Conservation (phyloP, 1,284 basidiomycete species). For the Coniophora puteana region DNA sequence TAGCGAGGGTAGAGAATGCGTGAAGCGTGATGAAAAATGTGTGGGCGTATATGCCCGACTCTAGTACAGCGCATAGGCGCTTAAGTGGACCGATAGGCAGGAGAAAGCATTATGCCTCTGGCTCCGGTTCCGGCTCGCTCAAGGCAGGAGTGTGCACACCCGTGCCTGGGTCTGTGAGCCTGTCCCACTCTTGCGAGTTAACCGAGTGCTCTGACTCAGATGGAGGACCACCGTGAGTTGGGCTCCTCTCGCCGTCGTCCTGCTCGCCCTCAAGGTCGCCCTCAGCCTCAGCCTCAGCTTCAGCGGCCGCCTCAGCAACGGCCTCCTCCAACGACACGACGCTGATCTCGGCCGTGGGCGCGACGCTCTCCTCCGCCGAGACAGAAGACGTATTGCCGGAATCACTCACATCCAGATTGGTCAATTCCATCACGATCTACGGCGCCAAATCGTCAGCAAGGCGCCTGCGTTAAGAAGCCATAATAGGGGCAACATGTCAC, state of each 20-base stretch:
- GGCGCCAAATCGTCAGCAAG: conserved; percentile 8
- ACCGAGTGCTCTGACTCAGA: too few species aligned
- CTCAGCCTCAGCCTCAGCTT: too few species aligned
- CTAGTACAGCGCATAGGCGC: conserved; percentile 28
- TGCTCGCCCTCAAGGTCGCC: too few species aligned
- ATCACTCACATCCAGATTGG: conserved; percentile 89
- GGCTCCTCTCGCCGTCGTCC: conserved; percentile 53
- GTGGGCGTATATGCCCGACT: too few species aligned
- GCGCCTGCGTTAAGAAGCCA: neutral
- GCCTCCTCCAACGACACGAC: too few species aligned
- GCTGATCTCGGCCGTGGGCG: conserved; percentile 30
- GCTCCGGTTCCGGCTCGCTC: too few species aligned
- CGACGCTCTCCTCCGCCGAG: conserved; percentile 29
- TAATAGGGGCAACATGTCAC: conserved; percentile 15
- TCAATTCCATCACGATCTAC: conserved; percentile 84
- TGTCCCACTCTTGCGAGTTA: conserved; percentile 86
- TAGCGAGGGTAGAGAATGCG: conserved; percentile 16
- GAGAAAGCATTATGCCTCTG: too few species aligned
- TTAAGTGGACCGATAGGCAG: conserved; percentile 26
- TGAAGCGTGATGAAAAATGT: too few species aligned
- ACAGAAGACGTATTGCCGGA: conserved; percentile 45
- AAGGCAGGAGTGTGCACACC: conserved; percentile 45
- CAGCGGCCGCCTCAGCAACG: too few species aligned
- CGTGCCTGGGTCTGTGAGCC: conserved; percentile 67
- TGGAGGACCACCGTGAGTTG: conserved; percentile 59